These are phyloP conservation scores for Fusarium dimerum DNA, from an alignment of 2,329 filamentous ascomycete species.

Conservation along the genomic window DNA sequence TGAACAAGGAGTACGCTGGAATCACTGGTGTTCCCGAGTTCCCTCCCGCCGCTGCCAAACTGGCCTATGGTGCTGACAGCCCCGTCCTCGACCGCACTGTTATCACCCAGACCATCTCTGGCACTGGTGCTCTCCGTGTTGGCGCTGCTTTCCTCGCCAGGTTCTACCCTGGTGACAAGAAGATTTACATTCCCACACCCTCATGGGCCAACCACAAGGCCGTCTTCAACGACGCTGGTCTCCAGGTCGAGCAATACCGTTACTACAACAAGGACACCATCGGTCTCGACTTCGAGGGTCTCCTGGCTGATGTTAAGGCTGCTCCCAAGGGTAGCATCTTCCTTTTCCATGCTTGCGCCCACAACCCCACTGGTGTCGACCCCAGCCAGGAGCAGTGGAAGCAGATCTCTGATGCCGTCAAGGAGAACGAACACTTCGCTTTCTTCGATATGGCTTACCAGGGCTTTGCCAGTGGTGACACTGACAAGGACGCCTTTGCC, in stretches of 20 bases:
- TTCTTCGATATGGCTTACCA: conserved; percentile 99
- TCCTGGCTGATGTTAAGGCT: conserved; percentile 86
- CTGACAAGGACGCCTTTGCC: conserved; percentile 89
- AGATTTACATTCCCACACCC: conserved; percentile 93
- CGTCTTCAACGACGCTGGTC: conserved; percentile 90
- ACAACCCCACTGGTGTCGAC: conserved; percentile 97
- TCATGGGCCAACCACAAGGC: conserved; percentile 99
- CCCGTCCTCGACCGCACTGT: conserved; percentile 76
- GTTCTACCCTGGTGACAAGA: conserved; percentile 89
- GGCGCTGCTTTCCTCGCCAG: conserved; percentile 90
- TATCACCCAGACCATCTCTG: conserved; percentile 97
- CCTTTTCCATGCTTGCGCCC: conserved; percentile 93
- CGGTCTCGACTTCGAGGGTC: conserved; percentile 93
- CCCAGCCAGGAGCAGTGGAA: conserved; percentile 90
- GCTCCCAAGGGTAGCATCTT: conserved; percentile 86
- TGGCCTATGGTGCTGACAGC: conserved; percentile 86
- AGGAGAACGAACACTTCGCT: conserved; percentile 83
- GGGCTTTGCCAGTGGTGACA: conserved; percentile 92
- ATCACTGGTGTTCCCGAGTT: conserved; percentile 96
- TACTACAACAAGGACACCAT: conserved; percentile 99
- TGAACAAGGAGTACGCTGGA: conserved; percentile 98
- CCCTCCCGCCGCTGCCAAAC: conserved; percentile 84
- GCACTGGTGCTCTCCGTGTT: conserved; percentile 93
- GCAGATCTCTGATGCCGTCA: conserved; percentile 83
- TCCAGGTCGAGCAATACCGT: conserved; percentile 91